phyloP scores from a whole-genome alignment of 306 rosid genomes.

The Benincasa hispida region DNA sequence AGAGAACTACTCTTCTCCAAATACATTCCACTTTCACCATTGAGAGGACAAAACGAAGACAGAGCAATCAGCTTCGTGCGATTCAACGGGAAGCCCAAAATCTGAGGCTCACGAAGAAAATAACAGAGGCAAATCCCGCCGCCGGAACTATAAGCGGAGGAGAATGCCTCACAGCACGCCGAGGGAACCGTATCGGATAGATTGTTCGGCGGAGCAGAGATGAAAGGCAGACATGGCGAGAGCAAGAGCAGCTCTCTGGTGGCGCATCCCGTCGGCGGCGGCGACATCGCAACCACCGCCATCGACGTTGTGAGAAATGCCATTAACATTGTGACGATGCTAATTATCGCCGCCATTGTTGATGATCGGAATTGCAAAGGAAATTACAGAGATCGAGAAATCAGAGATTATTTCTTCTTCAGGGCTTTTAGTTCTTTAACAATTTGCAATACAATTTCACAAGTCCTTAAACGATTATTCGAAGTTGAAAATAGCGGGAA shows the following conservation, averaged over 20 bases:
- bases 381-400: not conserved
- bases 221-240: slow-evolving; percentile 52
- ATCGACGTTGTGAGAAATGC: not conserved
- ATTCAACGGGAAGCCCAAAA: slow-evolving; percentile 61
- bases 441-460: no score
- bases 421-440: not conserved
- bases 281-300: not conserved
- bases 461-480: not conserved
- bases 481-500: not conserved
- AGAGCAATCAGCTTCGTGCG: slow-evolving; percentile 40
- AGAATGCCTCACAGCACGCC: slow-evolving; percentile 44
- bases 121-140: slow-evolving; percentile 43
- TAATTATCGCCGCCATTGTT: slow-evolving; percentile 5
- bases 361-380: not conserved
- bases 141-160: slow-evolving; percentile 14
- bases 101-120: slow-evolving; percentile 34
- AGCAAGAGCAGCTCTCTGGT: slow-evolving; percentile 31
- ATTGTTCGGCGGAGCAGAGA: slow-evolving; percentile 57
- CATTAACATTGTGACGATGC: not conserved
- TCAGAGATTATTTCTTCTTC: not conserved
- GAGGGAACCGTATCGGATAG: slow-evolving; percentile 29
- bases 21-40: not conserved
- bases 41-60: slow-evolving; percentile 25
- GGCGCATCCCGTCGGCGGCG: slow-evolving; percentile 18
- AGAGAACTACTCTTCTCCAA: slow-evolving; percentile 6